Evolutionary conservation across 306 rosid genomes (phyloP), one percentile per base, ranked within the genome.

Genomic region (Cicer yamashitae): DNA sequence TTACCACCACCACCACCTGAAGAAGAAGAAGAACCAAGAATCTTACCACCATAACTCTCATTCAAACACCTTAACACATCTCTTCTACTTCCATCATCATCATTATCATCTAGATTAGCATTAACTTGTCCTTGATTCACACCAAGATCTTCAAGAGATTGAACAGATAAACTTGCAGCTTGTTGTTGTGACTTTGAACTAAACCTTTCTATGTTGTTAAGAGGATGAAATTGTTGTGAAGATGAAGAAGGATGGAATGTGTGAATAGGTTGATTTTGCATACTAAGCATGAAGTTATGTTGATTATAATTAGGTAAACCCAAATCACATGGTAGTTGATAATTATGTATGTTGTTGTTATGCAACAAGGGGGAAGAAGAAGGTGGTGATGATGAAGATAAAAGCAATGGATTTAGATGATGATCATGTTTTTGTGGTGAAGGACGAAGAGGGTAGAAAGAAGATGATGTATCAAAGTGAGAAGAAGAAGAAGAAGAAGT

Each of bases 361-460:
- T 79, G 76, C 30, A 87, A 46, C 77, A 84, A 47, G 22, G 87
- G 69, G 6, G 85, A 75, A 45, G 87, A 56, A 1, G 79, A 58
- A 17, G 22, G 38, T 0, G 87, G n/a, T 10, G 67, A 12, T 6
- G 66, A 34, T 12, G 66, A 59, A 59, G 66, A 60, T 60, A 60
- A 60, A 60, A 60, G 10, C 66, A 60, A 60, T 7, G 67, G 45
- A 60, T 60, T 60, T 60, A n/a, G 34, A 6, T 44, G 72, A 39
- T 50, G 78, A 7, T 65, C 86, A 43, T 69, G 67, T 81, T 87
- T 92, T 38, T 82, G 91, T 8, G 93, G 77, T 0, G 90, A 87
- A 62, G 96, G 87, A 4, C 96, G 92, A 8, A 82, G 41, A 58
- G 92, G 92, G 84, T 85, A 86, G 58, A 84, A 77, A 7, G 82